phyloP scores from a whole-genome alignment of 2,329 filamentous ascomycete species.

The Aspergillus sp. region DNA sequence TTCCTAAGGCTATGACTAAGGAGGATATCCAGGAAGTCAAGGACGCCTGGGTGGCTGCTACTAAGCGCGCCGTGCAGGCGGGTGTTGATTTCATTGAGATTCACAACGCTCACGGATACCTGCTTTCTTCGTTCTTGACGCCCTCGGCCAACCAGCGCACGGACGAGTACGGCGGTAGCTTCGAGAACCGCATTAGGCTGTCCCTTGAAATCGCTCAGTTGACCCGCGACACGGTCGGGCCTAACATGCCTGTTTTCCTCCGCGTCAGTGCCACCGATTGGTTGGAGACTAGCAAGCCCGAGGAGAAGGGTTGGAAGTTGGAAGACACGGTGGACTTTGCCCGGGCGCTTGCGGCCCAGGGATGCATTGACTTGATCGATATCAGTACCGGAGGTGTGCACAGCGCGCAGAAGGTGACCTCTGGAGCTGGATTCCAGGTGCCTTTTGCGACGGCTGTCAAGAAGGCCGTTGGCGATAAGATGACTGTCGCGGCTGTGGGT shows the following conservation, averaged over 20 bases:
- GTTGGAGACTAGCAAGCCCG: slow-evolving; percentile 61
- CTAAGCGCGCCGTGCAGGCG: slow-evolving; percentile 62
- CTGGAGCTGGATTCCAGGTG: slow-evolving; percentile 69
- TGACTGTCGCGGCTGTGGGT: slow-evolving; percentile 75
- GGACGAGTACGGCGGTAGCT: slow-evolving; percentile 53
- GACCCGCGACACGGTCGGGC: slow-evolving; percentile 62
- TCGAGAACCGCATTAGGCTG: slow-evolving; percentile 66
- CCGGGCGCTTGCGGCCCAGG: slow-evolving; percentile 64
- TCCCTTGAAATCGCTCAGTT: slow-evolving; percentile 66
- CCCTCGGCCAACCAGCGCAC: slow-evolving; percentile 69
- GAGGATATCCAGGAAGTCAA: slow-evolving; percentile 68
- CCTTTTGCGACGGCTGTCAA: slow-evolving; percentile 72
- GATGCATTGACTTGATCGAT: slow-evolving; percentile 76
- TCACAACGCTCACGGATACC: slow-evolving; percentile 77
- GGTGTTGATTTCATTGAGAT: slow-evolving; percentile 80
- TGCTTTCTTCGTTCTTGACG: slow-evolving; percentile 68
- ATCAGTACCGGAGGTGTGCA: slow-evolving; percentile 75
- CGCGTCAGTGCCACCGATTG: slow-evolving; percentile 75
- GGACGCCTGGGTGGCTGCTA: slow-evolving; percentile 58
- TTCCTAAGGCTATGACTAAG: slow-evolving; percentile 66
- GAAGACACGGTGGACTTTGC: slow-evolving; percentile 66
- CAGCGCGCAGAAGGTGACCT: slow-evolving; percentile 42
- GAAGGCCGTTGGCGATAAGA: slow-evolving; percentile 66
- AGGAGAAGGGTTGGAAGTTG: slow-evolving; percentile 63
- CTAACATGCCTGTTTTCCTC: slow-evolving; percentile 69